Evolutionary conservation across 2,329 filamentous ascomycete genomes (phyloP), one percentile per base, ranked within the genome.

Genomic region (Apiospora sp.): DNA sequence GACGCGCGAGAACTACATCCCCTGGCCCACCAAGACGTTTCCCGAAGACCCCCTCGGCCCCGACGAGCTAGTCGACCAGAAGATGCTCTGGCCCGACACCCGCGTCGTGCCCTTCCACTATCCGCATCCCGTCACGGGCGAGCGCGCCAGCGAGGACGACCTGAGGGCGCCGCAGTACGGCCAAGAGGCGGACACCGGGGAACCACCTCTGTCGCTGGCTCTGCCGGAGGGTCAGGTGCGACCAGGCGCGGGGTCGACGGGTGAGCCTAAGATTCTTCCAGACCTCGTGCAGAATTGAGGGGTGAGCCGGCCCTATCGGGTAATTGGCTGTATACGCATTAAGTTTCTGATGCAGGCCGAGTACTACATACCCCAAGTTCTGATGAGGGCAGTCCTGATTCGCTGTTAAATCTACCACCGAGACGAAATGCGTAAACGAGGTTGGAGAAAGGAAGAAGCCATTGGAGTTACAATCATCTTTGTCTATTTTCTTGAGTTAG

Each of bases 71-170:
- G 82, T 87, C 10, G 86, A 87, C 72, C 83, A 88, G 79, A 84
- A 85, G 75, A 86, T 88, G 86, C 78, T 89, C 73, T 89, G 87
- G 87, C 87, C 87, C 0, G 87, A 89, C 75, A 88, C 86, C 6
- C 83, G 87, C 51, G 87, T 88, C 4, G 82, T 88, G 46, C 86
- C 87, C 0, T 88, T 88, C 79, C 87, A 88, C 75, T 88, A 88
- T 74, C 81, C 80, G 12, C 86, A 88, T 76, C 86, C 87, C 0
- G 81, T 88, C 19, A 88, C 87, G 13, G 86, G 86, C 7, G 80
- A 83, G 76, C 79, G 77, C 73, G 82, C 86, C 4, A 78, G 77
- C 8, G 82, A 82, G n/a, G 85, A 87, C 68, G 86, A 87, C 75
- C 77, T 88, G 77, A 83, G 85, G 73, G 86, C 87, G 34, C 87